phyloP scores from a whole-genome alignment of 2,329 filamentous ascomycete species.

The Tothia fuscella region DNA sequence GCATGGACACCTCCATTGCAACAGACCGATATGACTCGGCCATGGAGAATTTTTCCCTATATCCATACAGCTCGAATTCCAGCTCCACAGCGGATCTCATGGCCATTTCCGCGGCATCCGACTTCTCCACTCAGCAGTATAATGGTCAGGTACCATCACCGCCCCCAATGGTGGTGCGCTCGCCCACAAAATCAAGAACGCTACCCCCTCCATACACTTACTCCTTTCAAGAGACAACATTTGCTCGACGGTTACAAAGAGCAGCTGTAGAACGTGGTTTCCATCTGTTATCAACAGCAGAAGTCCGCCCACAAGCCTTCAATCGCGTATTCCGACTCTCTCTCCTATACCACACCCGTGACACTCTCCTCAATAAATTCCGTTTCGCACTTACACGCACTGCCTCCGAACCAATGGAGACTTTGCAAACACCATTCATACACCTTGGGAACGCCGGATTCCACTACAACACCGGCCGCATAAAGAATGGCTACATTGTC shows the following conservation, averaged over 20 bases:
- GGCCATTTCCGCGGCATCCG: neutral
- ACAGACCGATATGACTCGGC: constrained; percentile 4
- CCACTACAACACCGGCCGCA: constrained; percentile 40
- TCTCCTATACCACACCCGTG: constrained; percentile 41
- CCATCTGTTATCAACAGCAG: constrained; percentile 40
- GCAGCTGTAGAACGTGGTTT: constrained; percentile 51
- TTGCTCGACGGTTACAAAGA: constrained; percentile 60
- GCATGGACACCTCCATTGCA: neutral
- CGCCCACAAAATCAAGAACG: neutral
- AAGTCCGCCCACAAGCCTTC: constrained; percentile 18
- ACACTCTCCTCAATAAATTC: constrained; percentile 29
- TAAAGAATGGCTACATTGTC: constrained; percentile 21
- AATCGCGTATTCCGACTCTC: constrained; percentile 56
- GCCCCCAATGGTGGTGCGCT: neutral
- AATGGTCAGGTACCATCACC: neutral
- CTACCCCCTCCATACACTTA: constrained; percentile 35
- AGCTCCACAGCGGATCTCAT: neutral
- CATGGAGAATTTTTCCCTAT: neutral
- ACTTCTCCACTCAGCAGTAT: neutral
- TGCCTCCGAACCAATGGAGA: constrained; percentile 40
- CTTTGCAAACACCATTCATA: constrained; percentile 50
- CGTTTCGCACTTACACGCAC: constrained; percentile 26
- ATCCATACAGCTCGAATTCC: neutral
- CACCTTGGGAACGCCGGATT: constrained; percentile 57
- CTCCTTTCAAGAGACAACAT: constrained; percentile 51